Evolutionary conservation across 1,284 basidiomycete genomes (phyloP).

Genomic region (Tetrapyrgos nigripes): DNA sequence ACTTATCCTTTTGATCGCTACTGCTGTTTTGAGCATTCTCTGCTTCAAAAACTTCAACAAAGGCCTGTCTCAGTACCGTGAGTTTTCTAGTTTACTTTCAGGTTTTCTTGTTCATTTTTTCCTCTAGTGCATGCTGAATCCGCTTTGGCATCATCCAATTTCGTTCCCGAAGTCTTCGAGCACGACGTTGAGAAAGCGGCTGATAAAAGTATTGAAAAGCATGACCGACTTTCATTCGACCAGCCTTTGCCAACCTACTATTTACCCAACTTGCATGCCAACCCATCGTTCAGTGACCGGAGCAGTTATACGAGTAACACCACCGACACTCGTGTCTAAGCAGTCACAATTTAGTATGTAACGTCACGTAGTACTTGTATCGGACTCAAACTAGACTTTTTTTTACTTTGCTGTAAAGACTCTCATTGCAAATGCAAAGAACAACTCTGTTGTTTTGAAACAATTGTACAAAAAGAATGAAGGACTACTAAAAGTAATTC

Average conservation of each 20-base stretch:
- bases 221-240: neutral
- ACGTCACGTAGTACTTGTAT: too few relatives aligned
- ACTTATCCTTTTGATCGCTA: slow-evolving; percentile 50
- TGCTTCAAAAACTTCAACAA: slow-evolving; percentile 57
- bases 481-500: neutral
- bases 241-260: slow-evolving; percentile 3
- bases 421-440: too few relatives aligned
- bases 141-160: slow-evolving; percentile 47
- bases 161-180: slow-evolving; percentile 52
- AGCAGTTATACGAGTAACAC: neutral
- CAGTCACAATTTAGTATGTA: too few relatives aligned
- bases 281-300: neutral
- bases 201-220: neutral
- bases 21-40: slow-evolving; percentile 50
- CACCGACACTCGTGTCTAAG: too few relatives aligned
- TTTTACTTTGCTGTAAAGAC: neutral
- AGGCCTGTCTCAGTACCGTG: slow-evolving; percentile 56
- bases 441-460: too few relatives aligned
- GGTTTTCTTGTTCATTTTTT: neutral
- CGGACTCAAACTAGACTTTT: too few relatives aligned
- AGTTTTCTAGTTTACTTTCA: slow-evolving; percentile 20
- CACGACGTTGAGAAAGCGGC: slow-evolving; percentile 37
- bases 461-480: neutral
- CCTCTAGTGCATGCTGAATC: slow-evolving; percentile 51
- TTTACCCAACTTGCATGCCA: slow-evolving; percentile 5